Evolutionary conservation across 306 rosid genomes (phyloP).

Genomic region (Quercus glauca): DNA sequence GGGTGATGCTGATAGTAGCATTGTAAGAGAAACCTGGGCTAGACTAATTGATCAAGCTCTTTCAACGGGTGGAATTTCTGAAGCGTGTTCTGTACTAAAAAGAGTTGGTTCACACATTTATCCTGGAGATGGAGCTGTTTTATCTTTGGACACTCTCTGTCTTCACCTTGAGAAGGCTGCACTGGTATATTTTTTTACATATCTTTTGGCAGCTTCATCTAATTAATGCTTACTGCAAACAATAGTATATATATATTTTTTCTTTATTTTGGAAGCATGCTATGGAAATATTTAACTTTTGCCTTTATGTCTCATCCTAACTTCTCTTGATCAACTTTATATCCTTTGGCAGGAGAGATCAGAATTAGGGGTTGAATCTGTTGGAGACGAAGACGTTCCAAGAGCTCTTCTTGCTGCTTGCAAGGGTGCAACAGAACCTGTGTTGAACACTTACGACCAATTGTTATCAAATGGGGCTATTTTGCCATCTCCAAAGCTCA

Average conservation of each 20-base stretch:
- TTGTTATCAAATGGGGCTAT: slow-evolving; percentile 80
- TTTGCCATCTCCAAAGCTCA: slow-evolving; percentile 82
- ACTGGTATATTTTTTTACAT: slow-evolving; percentile 51
- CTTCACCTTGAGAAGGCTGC: slow-evolving; percentile 97
- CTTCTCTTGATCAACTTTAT: neutral
- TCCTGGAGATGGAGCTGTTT: slow-evolving; percentile 85
- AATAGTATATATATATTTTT: neutral
- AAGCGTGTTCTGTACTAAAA: slow-evolving; percentile 88
- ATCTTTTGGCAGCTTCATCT: neutral
- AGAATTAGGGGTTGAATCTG: slow-evolving; percentile 66
- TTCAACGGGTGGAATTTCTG: slow-evolving; percentile 88
- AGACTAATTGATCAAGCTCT: slow-evolving; percentile 90
- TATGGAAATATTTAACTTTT: neutral
- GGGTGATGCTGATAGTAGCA: slow-evolving; percentile 78
- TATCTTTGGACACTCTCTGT: slow-evolving; percentile 79
- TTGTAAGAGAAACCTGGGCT: slow-evolving; percentile 91
- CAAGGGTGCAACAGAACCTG: slow-evolving; percentile 94
- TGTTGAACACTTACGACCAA: slow-evolving; percentile 82
- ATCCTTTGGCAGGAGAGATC: slow-evolving; percentile 69
- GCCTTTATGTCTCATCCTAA: neutral
- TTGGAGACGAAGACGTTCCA: slow-evolving; percentile 93
- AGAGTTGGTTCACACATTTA: slow-evolving; percentile 94
- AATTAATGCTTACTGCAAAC: slow-evolving; percentile 10
- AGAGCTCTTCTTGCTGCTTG: slow-evolving; percentile 92
- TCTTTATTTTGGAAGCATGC: neutral